Conservation (phyloP, 305 asterid genomes). For the Fraxinus albicans region DNA sequence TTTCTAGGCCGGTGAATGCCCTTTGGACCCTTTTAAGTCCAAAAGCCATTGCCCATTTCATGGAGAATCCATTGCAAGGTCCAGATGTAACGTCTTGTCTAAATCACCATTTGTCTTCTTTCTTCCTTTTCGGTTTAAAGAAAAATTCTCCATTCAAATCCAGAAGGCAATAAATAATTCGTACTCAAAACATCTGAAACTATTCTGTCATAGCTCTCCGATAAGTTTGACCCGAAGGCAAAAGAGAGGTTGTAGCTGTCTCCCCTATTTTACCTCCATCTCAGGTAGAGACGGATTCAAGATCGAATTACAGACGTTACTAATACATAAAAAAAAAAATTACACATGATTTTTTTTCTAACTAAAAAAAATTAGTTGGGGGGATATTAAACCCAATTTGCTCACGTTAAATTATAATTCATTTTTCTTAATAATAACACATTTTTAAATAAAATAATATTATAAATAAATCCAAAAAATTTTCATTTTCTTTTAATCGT, state of each 20-base stretch:
- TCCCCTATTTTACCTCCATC: neutral
- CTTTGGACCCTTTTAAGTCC: neutral
- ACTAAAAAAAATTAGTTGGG: too few species aligned
- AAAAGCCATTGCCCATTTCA: slow-evolving; percentile 18
- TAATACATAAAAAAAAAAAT: too few species aligned
- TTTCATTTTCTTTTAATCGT: too few species aligned
- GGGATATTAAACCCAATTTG: too few species aligned
- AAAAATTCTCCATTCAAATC: neutral
- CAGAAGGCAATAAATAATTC: neutral
- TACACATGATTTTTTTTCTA: too few species aligned
- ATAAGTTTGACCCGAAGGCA: neutral
- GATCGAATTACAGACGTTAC: too few species aligned
- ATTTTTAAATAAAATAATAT: too few species aligned
- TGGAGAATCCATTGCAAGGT: slow-evolving; percentile 19
- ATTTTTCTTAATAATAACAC: too few species aligned
- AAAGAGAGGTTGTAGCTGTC: neutral
- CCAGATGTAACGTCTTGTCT: slow-evolving; percentile 21
- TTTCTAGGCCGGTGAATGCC: slow-evolving; percentile 19
- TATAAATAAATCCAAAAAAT: too few species aligned
- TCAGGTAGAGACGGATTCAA: too few species aligned
- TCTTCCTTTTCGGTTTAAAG: neutral
- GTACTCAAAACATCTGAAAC: neutral
- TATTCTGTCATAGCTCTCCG: neutral
- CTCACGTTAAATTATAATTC: too few species aligned
- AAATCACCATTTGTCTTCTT: slow-evolving; percentile 18